Percentiles rank a stretch among this genome's conserved stretches.
Conservation (phyloP, 345 rosid genomes). For the Streptanthus diversifolius region DNA sequence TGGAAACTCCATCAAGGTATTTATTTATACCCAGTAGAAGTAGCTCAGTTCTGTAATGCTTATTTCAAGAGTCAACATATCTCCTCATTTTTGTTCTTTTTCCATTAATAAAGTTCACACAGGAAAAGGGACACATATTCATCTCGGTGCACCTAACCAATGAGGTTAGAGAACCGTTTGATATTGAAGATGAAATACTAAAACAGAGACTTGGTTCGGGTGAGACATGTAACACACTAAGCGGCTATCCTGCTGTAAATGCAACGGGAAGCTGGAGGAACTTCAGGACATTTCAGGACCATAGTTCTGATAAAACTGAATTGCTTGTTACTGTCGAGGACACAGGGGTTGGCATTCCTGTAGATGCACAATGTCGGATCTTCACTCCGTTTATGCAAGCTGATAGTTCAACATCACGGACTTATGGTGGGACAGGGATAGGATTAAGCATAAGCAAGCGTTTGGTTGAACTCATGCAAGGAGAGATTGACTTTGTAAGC, state of each 20-base stretch:
- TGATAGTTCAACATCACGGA: conserved; percentile 91
- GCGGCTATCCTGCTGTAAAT: conserved; percentile 74
- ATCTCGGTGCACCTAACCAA: conserved; percentile 76
- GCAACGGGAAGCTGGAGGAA: conserved; percentile 80
- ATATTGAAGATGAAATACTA: conserved; percentile 48
- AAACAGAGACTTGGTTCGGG: conserved; percentile 39
- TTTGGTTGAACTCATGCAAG: conserved; percentile 86
- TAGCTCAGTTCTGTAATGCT: not conserved
- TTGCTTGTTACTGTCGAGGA: conserved; percentile 89
- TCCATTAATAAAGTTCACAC: conserved; percentile 58
- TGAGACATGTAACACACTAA: conserved; percentile 26
- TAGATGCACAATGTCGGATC: conserved; percentile 65
- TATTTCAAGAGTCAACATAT: not conserved
- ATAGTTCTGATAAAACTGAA: conserved; percentile 42
- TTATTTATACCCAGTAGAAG: not conserved
- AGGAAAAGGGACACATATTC: conserved; percentile 72
- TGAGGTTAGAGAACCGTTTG: conserved; percentile 44
- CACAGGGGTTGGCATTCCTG: conserved; percentile 87
- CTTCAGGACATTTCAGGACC: conserved; percentile 38
- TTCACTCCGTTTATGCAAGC: conserved; percentile 97
- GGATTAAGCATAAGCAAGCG: conserved; percentile 88
- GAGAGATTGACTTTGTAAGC: conserved; percentile 88
- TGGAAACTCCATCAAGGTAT: conserved; percentile 87
- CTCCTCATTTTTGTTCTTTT: not conserved
- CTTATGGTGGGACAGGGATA: conserved; percentile 92